Base-by-base conservation (phyloP, 192 early-diverging fungal genomes). In the Coemansia pectinata region DNA sequence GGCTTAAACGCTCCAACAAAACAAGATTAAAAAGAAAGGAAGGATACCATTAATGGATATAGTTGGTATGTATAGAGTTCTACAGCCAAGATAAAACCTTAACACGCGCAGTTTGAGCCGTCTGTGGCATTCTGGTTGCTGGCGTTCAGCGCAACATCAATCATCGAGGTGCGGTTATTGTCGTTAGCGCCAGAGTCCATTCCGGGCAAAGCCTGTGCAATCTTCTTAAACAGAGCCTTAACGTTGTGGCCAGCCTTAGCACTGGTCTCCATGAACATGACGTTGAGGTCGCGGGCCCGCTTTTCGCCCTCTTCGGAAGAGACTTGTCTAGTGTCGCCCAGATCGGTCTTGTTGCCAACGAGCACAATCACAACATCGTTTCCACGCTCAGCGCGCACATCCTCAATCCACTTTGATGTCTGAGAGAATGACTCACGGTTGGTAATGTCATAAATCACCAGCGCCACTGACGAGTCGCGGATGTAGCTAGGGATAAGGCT, bases 211-310 rank as follows among this genome's bases (percentile, higher is more conserved):
- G 81, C 76, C 67, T 96, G 94, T 2, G 96, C 98, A 78, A 99
- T 97, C 76, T 95, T 96, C 68, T 93, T 90, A 77, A 99, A 99
- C 58, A 99, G 86, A 3, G 91, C 91, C 86, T 99, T 99, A 36
- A 99, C 96, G 79, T 99, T 99, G 79, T 98, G 96, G 21, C 96
- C 98, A 9, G 94, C 95, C 80, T 99, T 99, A 47, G 98, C 98
- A 66, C 90, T 93, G n/a, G 98, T 99, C 77, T 99, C 98, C 73
- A 99, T 98, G 81, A 97, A 99, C 91, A 99, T 91, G 44, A 96
- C 95, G 63, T 94, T 95, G 81, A 93, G 90, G 68, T 98, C 96
- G 73, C 95, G 94, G 11, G 96, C 94, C 71, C 95, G 95, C 88
- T 95, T 94, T 78, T 99, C 98, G 31, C 96, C 98, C 69, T 99